phyloP scores from a whole-genome alignment of 257 asterid species.

The Paulownia fortunei region DNA sequence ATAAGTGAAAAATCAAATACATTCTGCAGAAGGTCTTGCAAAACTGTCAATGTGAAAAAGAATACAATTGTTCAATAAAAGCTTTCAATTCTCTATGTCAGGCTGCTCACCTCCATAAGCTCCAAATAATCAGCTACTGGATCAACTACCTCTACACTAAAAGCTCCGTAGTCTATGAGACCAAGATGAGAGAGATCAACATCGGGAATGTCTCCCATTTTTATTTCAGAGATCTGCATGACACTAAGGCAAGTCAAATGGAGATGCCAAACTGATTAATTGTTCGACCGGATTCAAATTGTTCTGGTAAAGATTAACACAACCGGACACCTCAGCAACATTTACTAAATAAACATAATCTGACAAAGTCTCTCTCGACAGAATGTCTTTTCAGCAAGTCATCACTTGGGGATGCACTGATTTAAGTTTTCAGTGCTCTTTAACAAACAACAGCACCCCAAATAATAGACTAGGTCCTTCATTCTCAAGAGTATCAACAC shows the following conservation, averaged over 20 bases:
- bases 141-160: slow-evolving; percentile 86
- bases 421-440: neutral
- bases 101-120: slow-evolving; percentile 82
- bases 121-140: slow-evolving; percentile 96
- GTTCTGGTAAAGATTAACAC: slow-evolving; percentile 12
- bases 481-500: slow-evolving; percentile 6
- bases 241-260: slow-evolving; percentile 40
- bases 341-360: neutral
- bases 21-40: slow-evolving; percentile 59
- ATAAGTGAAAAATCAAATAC: slow-evolving; percentile 93
- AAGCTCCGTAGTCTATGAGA: slow-evolving; percentile 61
- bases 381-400: slow-evolving; percentile 8
- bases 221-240: slow-evolving; percentile 85
- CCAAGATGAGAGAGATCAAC: slow-evolving; percentile 78
- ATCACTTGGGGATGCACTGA: neutral
- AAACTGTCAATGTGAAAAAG: slow-evolving; percentile 18
- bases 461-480: neutral
- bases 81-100: slow-evolving; percentile 3
- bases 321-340: slow-evolving; percentile 4
- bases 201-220: slow-evolving; percentile 81
- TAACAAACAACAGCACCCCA: neutral
- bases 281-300: neutral
- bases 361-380: neutral
- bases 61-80: neutral
- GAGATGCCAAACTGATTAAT: slow-evolving; percentile 30